A percentile compares a stretch with the other conserved stretches of the same genome.
Conservation (phyloP, 108 stramenopile genomes). For the Pseudonitzschia delicatissima region DNA sequence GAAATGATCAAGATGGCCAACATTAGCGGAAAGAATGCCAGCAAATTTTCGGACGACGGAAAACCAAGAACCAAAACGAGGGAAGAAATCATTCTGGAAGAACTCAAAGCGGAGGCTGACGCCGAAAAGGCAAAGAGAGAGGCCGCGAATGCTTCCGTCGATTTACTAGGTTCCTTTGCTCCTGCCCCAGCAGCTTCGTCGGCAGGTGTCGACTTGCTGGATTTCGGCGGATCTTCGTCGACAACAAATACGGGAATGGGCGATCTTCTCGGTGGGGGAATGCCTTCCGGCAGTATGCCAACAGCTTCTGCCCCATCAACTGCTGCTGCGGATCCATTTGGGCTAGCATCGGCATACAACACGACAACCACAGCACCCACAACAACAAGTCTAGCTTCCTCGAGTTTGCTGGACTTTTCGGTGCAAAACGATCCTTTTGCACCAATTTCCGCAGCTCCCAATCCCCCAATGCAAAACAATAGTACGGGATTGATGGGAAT, state of each 20-base stretch:
- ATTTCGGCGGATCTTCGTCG: conserved; percentile 12
- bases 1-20: conserved; percentile 64
- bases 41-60: conserved; percentile 30
- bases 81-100: conserved; percentile 26
- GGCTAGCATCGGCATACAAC: not conserved
- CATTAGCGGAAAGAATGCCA: conserved; percentile 21
- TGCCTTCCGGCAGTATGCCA: not conserved
- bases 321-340: conserved; percentile 8
- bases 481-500: not conserved
- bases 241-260: not conserved
- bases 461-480: not conserved
- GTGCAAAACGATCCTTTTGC: conserved; percentile 22
- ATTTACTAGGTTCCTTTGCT: not conserved
- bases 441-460: not conserved
- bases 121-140: conserved; percentile 13
- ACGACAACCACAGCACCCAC: not conserved
- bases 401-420: conserved; percentile 4
- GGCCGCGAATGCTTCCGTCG: conserved; percentile 1
- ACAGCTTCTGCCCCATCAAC: too few relatives aligned
- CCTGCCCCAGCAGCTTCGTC: conserved; percentile 1
- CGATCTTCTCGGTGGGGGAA: conserved; percentile 9
- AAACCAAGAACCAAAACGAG: not conserved
- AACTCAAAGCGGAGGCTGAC: conserved; percentile 21
- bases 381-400: not conserved
- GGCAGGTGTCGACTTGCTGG: conserved; percentile 30